phyloP scores from a whole-genome alignment of 495 filamentous ascomycete genomes.

The Collariella sp. region DNA sequence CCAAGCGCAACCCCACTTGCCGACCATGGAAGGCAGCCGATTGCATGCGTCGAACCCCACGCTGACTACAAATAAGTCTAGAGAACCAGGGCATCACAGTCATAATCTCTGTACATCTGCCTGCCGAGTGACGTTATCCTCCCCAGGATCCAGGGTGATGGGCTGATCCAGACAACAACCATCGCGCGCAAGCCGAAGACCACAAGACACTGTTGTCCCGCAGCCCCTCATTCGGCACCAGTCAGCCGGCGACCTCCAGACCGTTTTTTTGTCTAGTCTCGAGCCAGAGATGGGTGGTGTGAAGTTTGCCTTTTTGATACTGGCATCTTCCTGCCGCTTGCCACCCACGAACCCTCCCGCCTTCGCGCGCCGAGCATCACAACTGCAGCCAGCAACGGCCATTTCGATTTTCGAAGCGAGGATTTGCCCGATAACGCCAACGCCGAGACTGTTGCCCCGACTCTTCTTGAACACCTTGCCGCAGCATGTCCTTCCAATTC shows the following conservation, averaged over 20 bases:
- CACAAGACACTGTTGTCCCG: no score
- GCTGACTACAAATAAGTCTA: no score
- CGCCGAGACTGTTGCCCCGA: not conserved
- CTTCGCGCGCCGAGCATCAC: no score
- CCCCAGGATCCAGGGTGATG: not conserved
- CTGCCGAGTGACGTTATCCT: not conserved
- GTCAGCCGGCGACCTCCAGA: no score
- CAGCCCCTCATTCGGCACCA: no score
- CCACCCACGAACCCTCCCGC: no score
- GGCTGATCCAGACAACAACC: not conserved
- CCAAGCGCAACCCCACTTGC: no score
- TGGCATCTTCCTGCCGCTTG: no score
- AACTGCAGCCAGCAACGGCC: not conserved
- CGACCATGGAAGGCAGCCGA: not conserved
- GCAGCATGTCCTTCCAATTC: slow-evolving; percentile 12
- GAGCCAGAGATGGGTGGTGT: no score
- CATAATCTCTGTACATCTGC: not conserved
- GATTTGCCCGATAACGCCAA: not conserved
- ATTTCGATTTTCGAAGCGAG: not conserved
- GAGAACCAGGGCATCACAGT: no score
- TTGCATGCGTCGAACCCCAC: not conserved
- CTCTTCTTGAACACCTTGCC: not conserved
- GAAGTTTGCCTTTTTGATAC: no score
- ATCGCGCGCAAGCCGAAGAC: not conserved
- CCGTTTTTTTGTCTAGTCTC: no score